Conservation (phyloP, 805 yeast genomes). For the Metschnikowia peoriensis region DNA sequence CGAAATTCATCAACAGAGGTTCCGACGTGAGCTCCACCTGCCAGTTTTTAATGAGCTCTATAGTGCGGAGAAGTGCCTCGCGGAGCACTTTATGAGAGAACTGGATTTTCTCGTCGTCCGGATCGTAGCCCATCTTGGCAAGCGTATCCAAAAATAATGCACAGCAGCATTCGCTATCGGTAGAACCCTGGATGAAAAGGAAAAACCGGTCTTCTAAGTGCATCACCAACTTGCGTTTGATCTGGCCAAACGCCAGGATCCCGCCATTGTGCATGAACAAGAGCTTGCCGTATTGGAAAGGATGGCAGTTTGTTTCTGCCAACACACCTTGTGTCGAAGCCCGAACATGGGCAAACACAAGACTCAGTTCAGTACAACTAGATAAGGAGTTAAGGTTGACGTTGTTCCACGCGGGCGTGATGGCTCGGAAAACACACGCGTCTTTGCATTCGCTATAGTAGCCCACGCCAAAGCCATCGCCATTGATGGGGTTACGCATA, state of each 20-base stretch:
- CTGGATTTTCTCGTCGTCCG: constrained; percentile 33
- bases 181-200: constrained; percentile 81
- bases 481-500: constrained; percentile 88
- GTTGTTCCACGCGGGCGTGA: constrained; percentile 98
- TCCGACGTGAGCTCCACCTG: constrained; percentile 55
- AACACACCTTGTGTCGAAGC: constrained; percentile 95
- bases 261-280: constrained; percentile 99
- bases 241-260: constrained; percentile 64
- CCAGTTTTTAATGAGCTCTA: constrained; percentile 77
- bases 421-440: constrained; percentile 92
- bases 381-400: constrained; percentile 82
- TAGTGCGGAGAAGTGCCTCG: constrained; percentile 68
- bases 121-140: constrained; percentile 72
- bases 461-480: constrained; percentile 98
- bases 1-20: constrained; percentile 88
- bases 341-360: constrained; percentile 93
- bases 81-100: constrained; percentile 60
- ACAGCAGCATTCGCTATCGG: constrained; percentile 95
- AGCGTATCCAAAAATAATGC: constrained; percentile 81
- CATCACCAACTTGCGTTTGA: constrained; percentile 70
- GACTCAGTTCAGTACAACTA: constrained; percentile 76
- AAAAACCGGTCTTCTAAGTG: constrained; percentile 81
- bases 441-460: constrained; percentile 64
- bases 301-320: constrained; percentile 96
- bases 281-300: constrained; percentile 80